Conservation (phyloP, 768 basidiomycete genomes). For the Rhizopogon sp. region DNA sequence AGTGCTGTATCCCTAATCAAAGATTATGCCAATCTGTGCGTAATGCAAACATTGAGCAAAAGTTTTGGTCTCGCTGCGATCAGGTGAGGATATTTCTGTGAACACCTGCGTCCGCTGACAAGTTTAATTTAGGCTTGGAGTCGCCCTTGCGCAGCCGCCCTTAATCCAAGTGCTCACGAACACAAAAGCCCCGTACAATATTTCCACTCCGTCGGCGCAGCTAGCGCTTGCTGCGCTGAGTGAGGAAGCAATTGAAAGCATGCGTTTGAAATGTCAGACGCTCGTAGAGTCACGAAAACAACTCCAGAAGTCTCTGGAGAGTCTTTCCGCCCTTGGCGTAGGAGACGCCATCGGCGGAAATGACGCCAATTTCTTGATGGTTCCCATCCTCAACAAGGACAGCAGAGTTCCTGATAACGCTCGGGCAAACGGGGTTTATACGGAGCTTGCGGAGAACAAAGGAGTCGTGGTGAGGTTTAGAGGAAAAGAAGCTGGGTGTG, state of each 20-base stretch:
- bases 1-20: conserved; percentile 70
- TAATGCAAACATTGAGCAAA: conserved; percentile 97
- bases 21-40: conserved; percentile 83
- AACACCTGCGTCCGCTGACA: background rate
- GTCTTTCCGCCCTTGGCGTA: conserved; percentile 47
- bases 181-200: conserved; percentile 97
- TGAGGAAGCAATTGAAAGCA: conserved; percentile 50
- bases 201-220: conserved; percentile 83
- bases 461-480: conserved; percentile 90
- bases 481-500: conserved; percentile 81
- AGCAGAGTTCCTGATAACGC: conserved; percentile 45
- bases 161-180: conserved; percentile 89
- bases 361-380: conserved; percentile 87
- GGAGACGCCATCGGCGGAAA: conserved; percentile 73
- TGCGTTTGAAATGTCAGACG: conserved; percentile 59
- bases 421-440: conserved; percentile 66
- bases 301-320: conserved; percentile 47
- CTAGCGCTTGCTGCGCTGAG: conserved; percentile 80
- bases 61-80: conserved; percentile 95
- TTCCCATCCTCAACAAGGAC: conserved; percentile 59
- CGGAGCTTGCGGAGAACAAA: conserved; percentile 73
- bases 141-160: conserved; percentile 85
- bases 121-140: conserved; percentile 59
- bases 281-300: conserved; percentile 53
- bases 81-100: conserved; percentile 48